These are phyloP conservation scores for Ophiostoma montium DNA, from an alignment of 2,329 filamentous ascomycete genomes.

Conservation along the genomic window DNA sequence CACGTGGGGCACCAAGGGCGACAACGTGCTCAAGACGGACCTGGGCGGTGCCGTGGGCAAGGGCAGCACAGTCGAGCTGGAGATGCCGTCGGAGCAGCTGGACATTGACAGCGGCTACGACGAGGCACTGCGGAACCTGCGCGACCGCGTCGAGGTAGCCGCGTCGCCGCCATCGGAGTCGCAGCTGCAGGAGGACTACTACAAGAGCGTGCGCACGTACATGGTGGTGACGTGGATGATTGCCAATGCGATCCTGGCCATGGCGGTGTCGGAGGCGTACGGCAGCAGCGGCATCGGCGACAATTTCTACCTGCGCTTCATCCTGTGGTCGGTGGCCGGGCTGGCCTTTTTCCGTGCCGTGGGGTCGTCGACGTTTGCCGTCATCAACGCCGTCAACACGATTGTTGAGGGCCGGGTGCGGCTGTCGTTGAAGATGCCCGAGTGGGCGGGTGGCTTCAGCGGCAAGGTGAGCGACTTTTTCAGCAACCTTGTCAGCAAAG, in stretches of 20 bases:
- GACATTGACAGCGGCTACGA: conserved; percentile 98
- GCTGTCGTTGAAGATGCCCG: conserved; percentile 39
- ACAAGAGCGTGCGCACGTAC: conserved; percentile 92
- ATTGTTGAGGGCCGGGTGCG: conserved; percentile 72
- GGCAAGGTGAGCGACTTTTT: conserved; percentile 3
- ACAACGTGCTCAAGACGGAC: conserved; percentile 89
- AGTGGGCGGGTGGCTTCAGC: conserved; percentile 31
- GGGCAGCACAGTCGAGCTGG: conserved; percentile 69
- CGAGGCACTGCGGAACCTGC: conserved; percentile 87
- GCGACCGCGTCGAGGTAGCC: conserved; percentile 78
- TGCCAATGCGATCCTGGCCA: conserved; percentile 80
- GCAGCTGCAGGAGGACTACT: conserved; percentile 96
- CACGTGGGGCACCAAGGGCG: conserved; percentile 79
- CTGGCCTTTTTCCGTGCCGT: conserved; percentile 80
- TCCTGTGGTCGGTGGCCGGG: conserved; percentile 80
- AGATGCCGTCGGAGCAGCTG: conserved; percentile 95
- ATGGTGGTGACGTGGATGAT: conserved; percentile 95
- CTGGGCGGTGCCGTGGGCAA: conserved; percentile 72
- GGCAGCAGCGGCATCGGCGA: conserved; percentile 53
- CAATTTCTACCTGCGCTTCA: conserved; percentile 86
- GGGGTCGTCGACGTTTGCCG: conserved; percentile 64
- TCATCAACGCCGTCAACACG: conserved; percentile 73
- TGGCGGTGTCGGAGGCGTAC: conserved; percentile 84
- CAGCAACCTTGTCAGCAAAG: conserved; percentile 4
- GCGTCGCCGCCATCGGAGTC: conserved; percentile 47